Conservation (phyloP, 495 filamentous ascomycete genomes). For the Xylaria grammica region DNA sequence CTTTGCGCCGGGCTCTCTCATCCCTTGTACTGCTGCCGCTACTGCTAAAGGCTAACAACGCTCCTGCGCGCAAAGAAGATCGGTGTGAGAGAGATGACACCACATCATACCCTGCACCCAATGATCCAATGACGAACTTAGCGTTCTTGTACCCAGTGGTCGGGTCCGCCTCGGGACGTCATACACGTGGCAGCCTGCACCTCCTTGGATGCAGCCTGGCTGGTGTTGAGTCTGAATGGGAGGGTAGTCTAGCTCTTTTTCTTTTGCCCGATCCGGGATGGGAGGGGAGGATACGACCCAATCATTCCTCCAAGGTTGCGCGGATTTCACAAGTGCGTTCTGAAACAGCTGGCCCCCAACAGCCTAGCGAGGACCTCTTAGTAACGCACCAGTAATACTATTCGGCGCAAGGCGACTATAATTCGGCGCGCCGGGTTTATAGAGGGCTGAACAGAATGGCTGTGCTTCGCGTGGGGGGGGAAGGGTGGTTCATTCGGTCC, state of each 20-base stretch:
- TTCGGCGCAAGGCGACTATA: neutral
- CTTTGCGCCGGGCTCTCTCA: too few species aligned
- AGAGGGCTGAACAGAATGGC: neutral
- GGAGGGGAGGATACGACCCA: neutral
- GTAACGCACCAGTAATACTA: neutral
- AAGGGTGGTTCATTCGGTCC: slow-evolving; percentile 4
- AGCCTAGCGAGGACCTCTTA: neutral
- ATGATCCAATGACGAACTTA: neutral
- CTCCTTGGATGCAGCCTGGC: neutral
- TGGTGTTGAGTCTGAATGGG: neutral
- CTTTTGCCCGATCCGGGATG: neutral
- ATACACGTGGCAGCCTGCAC: slow-evolving; percentile 17
- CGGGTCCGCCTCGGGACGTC: neutral
- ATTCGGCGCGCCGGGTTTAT: neutral
- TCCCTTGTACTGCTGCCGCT: too few species aligned
- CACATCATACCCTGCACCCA: neutral
- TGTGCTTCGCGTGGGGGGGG: neutral
- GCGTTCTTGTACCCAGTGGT: neutral
- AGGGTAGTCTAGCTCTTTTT: neutral
- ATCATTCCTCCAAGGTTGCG: neutral
- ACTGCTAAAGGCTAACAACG: too few species aligned
- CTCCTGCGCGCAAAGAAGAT: neutral
- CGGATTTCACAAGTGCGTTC: neutral
- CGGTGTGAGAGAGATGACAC: slow-evolving; percentile 17
- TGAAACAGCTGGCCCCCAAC: neutral